These are phyloP conservation scores for Colletotrichum euphorbiae DNA, from an alignment of 2,329 filamentous ascomycete species.

Conservation along the genomic window DNA sequence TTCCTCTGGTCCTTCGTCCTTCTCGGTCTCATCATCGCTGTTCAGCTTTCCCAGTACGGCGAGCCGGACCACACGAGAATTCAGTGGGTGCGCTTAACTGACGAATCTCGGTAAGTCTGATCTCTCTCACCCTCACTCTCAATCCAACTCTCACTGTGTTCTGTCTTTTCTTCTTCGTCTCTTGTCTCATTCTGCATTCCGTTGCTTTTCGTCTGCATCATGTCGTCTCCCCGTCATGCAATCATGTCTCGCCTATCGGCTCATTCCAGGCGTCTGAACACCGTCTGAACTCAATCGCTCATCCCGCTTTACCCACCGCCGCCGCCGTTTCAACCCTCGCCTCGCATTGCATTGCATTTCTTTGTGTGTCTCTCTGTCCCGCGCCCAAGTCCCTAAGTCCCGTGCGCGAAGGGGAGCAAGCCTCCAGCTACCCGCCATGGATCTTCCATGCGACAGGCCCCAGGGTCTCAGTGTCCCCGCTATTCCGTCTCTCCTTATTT, in stretches of 20 bases:
- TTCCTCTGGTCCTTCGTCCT: conserved; percentile 41
- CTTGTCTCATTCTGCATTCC: background rate
- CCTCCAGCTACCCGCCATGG: conserved; percentile 24
- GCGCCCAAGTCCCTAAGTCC: background rate
- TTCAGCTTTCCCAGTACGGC: conserved; percentile 41
- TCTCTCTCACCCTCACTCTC: background rate
- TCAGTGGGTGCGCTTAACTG: conserved; percentile 40
- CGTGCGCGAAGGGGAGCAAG: conserved; percentile 20
- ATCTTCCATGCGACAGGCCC: conserved; percentile 35
- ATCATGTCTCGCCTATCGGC: background rate
- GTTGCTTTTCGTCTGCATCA: background rate
- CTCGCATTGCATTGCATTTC: conserved; percentile 30
- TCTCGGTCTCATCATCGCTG: conserved; percentile 41
- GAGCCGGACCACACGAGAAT: conserved; percentile 35
- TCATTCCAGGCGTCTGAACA: conserved; percentile 15
- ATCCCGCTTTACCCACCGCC: conserved; percentile 16
- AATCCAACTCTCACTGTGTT: background rate
- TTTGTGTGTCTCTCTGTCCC: background rate
- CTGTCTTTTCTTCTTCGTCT: background rate
- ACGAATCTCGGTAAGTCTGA: conserved; percentile 39
- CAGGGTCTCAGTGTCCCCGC: conserved; percentile 29
- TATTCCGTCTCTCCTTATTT: conserved; percentile 27
- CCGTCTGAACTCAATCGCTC: conserved; percentile 23
- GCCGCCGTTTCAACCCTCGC: conserved; percentile 29
- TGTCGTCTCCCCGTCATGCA: background rate